A percentile compares a stretch with the other conserved stretches of the same genome.
These are phyloP conservation scores for Chaetomium tenue DNA, from an alignment of 495 filamentous ascomycete genomes.

Conservation along the genomic window DNA sequence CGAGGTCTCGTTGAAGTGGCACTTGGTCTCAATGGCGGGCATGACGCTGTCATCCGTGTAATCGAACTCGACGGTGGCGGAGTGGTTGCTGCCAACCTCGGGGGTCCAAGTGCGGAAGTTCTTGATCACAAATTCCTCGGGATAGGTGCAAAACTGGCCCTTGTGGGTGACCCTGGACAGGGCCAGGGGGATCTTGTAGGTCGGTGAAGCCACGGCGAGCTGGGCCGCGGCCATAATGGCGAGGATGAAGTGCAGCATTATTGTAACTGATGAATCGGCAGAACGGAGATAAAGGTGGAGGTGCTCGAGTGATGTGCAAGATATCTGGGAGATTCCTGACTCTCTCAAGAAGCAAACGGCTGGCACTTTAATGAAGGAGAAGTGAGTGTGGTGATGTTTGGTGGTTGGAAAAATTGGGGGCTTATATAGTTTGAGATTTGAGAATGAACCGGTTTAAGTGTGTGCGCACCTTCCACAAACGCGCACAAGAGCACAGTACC, in stretches of 20 bases:
- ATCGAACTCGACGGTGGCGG: slow-evolving; percentile 24
- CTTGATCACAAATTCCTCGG: slow-evolving; percentile 25
- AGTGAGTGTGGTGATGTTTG: background rate
- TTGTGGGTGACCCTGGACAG: slow-evolving; percentile 10
- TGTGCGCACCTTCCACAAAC: slow-evolving; percentile 6
- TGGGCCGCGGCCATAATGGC: slow-evolving; percentile 20
- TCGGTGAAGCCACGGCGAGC: slow-evolving; percentile 18
- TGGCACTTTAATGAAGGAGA: background rate
- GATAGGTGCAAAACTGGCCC: slow-evolving; percentile 28
- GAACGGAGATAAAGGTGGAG: background rate
- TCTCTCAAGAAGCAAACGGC: background rate
- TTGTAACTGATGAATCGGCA: slow-evolving; percentile 2
- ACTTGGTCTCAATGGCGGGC: slow-evolving; percentile 31
- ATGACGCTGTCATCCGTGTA: slow-evolving; percentile 24
- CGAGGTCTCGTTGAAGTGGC: slow-evolving; percentile 34
- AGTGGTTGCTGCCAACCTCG: slow-evolving; percentile 18
- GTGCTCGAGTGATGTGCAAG: background rate
- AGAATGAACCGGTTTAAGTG: background rate
- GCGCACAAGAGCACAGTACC: slow-evolving; percentile 7
- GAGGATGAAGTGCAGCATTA: slow-evolving; percentile 10
- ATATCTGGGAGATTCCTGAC: background rate
- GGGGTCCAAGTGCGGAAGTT: slow-evolving; percentile 30
- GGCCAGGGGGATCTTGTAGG: slow-evolving; percentile 21
- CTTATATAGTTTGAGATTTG: background rate
- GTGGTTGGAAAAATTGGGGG: background rate